phyloP scores from a whole-genome alignment of 495 filamentous ascomycete genomes.

The Pseudevernia furfuracea region DNA sequence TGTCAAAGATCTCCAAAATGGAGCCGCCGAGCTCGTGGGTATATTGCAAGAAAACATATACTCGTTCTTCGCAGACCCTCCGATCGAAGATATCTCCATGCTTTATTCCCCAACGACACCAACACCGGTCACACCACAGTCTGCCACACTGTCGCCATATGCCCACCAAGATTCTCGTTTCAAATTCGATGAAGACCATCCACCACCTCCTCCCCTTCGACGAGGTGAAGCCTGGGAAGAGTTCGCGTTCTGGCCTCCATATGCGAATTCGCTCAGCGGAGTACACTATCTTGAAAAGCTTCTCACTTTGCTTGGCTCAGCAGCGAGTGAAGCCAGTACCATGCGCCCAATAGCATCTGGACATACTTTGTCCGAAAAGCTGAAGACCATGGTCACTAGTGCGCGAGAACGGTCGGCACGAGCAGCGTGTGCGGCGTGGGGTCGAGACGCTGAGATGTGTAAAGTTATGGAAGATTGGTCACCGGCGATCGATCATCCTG shows the following conservation, averaged over 20 bases:
- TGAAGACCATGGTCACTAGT: slow-evolving; percentile 64
- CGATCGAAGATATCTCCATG: slow-evolving; percentile 79
- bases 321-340: slow-evolving; percentile 77
- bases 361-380: slow-evolving; percentile 50
- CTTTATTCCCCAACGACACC: slow-evolving; percentile 74
- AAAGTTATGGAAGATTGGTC: slow-evolving; percentile 91
- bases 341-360: slow-evolving; percentile 55
- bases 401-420: slow-evolving; percentile 75
- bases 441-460: slow-evolving; percentile 77
- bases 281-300: slow-evolving; percentile 79
- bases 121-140: slow-evolving; percentile 34
- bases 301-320: slow-evolving; percentile 69
- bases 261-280: slow-evolving; percentile 80
- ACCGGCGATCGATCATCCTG: slow-evolving; percentile 62
- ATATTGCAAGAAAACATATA: slow-evolving; percentile 71
- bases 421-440: slow-evolving; percentile 79
- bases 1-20: slow-evolving; percentile 63
- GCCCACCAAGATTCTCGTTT: slow-evolving; percentile 59
- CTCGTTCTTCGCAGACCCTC: slow-evolving; percentile 79
- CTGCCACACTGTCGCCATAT: slow-evolving; percentile 36
- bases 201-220: slow-evolving; percentile 67
- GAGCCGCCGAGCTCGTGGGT: slow-evolving; percentile 69
- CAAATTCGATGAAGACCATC: slow-evolving; percentile 66
- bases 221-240: slow-evolving; percentile 82
- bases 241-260: slow-evolving; percentile 93